phyloP scores from a whole-genome alignment of 192 early-diverging fungal species.

The Coemansia umbellata region DNA sequence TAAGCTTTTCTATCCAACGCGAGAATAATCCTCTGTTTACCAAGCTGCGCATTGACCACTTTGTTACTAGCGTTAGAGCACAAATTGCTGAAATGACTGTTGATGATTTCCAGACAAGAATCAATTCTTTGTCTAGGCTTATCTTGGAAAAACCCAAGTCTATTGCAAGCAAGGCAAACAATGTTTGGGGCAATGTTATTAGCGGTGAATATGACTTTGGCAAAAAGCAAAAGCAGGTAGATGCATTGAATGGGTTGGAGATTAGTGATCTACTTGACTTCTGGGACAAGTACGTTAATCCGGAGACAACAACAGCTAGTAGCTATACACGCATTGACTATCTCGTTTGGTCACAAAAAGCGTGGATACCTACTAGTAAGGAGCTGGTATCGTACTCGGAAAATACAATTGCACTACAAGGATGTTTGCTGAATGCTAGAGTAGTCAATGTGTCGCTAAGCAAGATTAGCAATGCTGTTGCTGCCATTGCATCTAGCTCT shows the following conservation, averaged over 20 bases:
- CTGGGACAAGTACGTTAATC: constrained; percentile 34
- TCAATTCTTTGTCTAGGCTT: constrained; percentile 54
- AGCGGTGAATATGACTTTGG: constrained; percentile 74
- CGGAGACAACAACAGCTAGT: constrained; percentile 8
- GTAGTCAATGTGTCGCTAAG: background rate
- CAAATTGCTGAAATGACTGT: background rate
- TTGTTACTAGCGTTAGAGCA: constrained; percentile 57
- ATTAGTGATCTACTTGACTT: constrained; percentile 21
- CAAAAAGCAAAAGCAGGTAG: constrained; percentile 11
- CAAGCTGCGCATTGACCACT: constrained; percentile 74
- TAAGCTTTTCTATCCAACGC: constrained; percentile 75
- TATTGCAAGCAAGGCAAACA: constrained; percentile 57
- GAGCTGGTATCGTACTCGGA: constrained; percentile 7
- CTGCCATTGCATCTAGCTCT: background rate
- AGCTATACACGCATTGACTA: constrained; percentile 36
- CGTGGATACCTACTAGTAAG: background rate
- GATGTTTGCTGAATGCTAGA: constrained; percentile 7
- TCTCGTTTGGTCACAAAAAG: constrained; percentile 13
- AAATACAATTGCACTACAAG: constrained; percentile 4
- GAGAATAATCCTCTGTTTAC: constrained; percentile 74
- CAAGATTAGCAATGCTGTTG: background rate
- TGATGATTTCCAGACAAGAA: constrained; percentile 57
- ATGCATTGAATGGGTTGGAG: constrained; percentile 2
- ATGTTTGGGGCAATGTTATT: constrained; percentile 63
- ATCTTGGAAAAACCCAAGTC: constrained; percentile 67